A percentile compares a stretch with the other conserved stretches of the same genome.
Conservation (phyloP, 2,329 filamentous ascomycete species). For the Teratosphaeria epicoccoides region DNA sequence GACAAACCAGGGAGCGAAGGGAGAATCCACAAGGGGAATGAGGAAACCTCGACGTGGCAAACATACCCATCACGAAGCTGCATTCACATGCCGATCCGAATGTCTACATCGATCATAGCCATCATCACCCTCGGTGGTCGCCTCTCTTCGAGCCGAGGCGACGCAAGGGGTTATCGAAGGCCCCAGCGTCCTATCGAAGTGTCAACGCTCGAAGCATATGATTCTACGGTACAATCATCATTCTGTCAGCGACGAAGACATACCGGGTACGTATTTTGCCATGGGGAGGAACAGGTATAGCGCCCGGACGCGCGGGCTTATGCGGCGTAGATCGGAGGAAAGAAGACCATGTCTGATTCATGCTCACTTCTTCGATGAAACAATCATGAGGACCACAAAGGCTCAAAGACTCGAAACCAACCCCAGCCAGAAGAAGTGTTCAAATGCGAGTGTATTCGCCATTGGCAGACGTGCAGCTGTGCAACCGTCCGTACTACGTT, state of each 20-base stretch:
- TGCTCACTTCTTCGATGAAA: too few relatives aligned
- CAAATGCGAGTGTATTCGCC: too few relatives aligned
- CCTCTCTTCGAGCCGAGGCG: neutral
- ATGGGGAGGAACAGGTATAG: slow-evolving; percentile 1
- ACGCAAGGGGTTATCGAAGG: neutral
- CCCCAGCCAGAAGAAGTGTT: too few relatives aligned
- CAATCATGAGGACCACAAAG: too few relatives aligned
- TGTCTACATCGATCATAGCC: neutral
- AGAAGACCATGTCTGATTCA: neutral
- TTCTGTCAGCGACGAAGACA: neutral
- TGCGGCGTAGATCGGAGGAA: neutral
- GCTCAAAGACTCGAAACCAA: too few relatives aligned
- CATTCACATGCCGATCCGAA: neutral
- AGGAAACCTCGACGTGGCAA: neutral
- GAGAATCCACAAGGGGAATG: neutral
- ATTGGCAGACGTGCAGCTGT: too few relatives aligned
- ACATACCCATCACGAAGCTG: neutral
- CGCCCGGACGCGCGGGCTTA: neutral
- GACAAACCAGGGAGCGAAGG: neutral
- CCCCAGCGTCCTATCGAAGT: neutral
- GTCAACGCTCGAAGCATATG: neutral
- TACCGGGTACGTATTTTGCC: neutral
- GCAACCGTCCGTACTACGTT: too few relatives aligned
- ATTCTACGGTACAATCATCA: neutral
- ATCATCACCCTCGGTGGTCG: neutral